These are phyloP conservation scores for Syzygium grande DNA, from an alignment of 345 rosid species.

Conservation along the genomic window DNA sequence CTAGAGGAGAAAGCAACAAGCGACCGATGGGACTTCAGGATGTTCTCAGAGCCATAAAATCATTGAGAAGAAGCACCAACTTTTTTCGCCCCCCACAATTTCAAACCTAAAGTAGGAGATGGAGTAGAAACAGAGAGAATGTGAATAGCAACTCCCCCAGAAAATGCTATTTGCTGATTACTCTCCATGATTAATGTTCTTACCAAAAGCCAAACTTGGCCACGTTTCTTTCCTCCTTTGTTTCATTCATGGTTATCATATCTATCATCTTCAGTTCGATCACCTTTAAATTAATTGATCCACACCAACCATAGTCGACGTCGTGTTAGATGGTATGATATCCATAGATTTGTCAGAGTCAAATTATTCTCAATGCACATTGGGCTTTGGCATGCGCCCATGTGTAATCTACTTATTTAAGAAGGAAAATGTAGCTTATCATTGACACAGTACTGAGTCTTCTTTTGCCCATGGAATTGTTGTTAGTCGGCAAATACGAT, in stretches of 20 bases:
- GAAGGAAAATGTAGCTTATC: not conserved
- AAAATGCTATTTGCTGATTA: not conserved
- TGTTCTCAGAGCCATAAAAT: not conserved
- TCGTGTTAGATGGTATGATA: not conserved
- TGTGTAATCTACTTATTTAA: not conserved
- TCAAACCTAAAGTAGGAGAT: not conserved
- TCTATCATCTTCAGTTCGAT: not conserved
- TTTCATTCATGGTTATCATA: not conserved
- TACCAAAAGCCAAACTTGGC: not conserved
- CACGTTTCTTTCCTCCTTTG: not conserved
- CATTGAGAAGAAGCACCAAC: not conserved
- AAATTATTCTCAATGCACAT: not conserved
- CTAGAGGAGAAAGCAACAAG: not conserved
- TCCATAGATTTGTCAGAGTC: not conserved
- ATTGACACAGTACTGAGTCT: not conserved
- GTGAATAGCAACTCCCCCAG: not conserved
- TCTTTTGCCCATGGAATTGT: not conserved
- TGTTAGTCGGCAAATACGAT: not conserved
- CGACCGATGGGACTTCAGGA: not conserved
- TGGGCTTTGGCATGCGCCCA: not conserved
- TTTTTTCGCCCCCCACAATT: not conserved
- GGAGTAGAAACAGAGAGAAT: not conserved
- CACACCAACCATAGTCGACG: not conserved
- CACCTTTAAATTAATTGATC: not conserved
- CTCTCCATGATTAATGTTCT: not conserved